Evolutionary conservation across 768 basidiomycete genomes (phyloP), one percentile per base, ranked within the genome.

Genomic region (Podaxis sp.): DNA sequence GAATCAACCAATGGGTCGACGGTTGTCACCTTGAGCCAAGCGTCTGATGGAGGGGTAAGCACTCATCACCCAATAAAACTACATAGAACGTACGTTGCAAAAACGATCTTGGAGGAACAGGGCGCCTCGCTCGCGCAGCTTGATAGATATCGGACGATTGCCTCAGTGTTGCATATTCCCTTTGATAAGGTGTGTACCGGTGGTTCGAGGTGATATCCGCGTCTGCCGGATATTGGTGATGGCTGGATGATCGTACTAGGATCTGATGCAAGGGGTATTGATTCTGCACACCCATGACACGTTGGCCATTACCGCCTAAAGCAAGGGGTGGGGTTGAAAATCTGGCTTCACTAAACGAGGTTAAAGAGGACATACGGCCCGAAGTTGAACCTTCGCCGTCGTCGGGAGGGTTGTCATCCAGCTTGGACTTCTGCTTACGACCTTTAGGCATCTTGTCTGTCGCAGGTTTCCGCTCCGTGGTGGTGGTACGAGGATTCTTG

Each of bases 1-100:
- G 91, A 92, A 72, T 91, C 89, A 55, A 80, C 74, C 30, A 92
- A 76, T n/a, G 91, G 87, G 69, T 93, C 91, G 40, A 84, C 83
- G 33, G 82, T 84, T 57, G 79, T 82, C 61, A 87, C 78, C 15
- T 83, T 79, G 68, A 89, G 84, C 88, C 88, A 92, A 15, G 91
- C 87, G 70, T 91, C 91, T 93, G 69, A 54, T 59, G 67, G 36
- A 68, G 66, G 37, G 15, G 2, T 46, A 28, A 48, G 50, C 38
- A 40, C 55, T 24, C 36, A 48, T 10, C 57, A 46, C 44, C 10
- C 36, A 41, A 26, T 28, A 60, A 55, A 26, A 60, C 57, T 49
- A 58, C 48, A 30, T 46, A 28, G 41, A 20, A 69, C 87, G 65
- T 75, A 92, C 90, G 87, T 70, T 92, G 83, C 44, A 92, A 71